Percentiles rank a stretch among this genome's conserved stretches.
Conservation (phyloP, 768 basidiomycete species). For the Pseudohyphozyma bogoriensis region DNA sequence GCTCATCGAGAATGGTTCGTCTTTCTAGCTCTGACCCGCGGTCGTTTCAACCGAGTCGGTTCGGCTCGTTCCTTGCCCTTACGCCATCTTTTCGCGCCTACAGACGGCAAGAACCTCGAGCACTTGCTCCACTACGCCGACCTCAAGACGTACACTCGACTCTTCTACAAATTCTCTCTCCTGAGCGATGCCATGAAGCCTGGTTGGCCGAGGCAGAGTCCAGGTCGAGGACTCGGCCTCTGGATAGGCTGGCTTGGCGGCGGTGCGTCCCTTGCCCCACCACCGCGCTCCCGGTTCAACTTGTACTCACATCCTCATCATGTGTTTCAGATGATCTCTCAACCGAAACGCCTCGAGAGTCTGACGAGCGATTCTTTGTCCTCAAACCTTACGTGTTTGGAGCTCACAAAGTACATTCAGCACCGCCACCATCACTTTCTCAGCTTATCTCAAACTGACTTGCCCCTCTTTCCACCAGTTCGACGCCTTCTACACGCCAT, state of each 20-base stretch:
- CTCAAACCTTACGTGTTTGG: slow-evolving; percentile 43
- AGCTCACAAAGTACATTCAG: slow-evolving; percentile 37
- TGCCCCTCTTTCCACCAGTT: slow-evolving; percentile 29
- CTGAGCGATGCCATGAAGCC: slow-evolving; percentile 36
- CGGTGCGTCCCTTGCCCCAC: not conserved
- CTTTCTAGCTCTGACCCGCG: too few relatives aligned
- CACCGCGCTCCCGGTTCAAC: not conserved
- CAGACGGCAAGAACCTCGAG: slow-evolving; percentile 19
- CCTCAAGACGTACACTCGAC: slow-evolving; percentile 33
- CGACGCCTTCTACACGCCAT: slow-evolving; percentile 38
- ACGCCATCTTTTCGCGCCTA: not conserved
- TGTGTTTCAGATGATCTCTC: slow-evolving; percentile 20
- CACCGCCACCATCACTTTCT: not conserved
- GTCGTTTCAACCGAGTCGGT: not conserved
- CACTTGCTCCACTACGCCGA: slow-evolving; percentile 31
- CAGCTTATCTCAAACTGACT: not conserved
- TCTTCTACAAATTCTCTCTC: slow-evolving; percentile 37
- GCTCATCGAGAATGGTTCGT: slow-evolving; percentile 60
- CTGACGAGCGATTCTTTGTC: slow-evolving; percentile 40
- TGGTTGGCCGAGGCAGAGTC: slow-evolving; percentile 37
- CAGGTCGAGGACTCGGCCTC: slow-evolving; percentile 34
- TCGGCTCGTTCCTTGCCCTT: too few relatives aligned
- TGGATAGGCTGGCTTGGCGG: slow-evolving; percentile 38
- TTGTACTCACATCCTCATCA: not conserved
- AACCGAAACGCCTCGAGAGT: slow-evolving; percentile 34